Base-by-base conservation (phyloP, 176 grass and related monocot genomes). In the Tuctoria greenei region DNA sequence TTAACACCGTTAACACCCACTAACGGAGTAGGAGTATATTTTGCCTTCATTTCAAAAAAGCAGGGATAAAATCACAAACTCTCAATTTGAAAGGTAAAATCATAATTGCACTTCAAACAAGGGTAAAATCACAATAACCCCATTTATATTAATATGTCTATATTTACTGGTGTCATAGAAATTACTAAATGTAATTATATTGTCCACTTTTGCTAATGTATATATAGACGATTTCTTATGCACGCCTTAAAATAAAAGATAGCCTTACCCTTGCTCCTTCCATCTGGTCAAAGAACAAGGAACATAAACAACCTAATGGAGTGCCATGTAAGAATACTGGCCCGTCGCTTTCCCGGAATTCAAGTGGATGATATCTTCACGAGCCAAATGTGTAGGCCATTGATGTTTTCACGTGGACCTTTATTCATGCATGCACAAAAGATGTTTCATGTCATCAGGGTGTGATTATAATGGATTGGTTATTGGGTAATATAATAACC, bases 401-500 rank as follows among this genome's bases (percentile, higher is more conserved):
- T 49, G 41, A 18, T 18, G 23, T 12, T 42, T 76, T 41, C 64
- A 10, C 56, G 42, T 83, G 18, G 16, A 28, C 26, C 31, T 51
- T 28, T 16, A n/a, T 61, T 34, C 45, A 75, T 64, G 39, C 18
- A 73, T 50, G 42, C 40, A 60, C n/a, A 35, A 18, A 64, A 21
- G 23, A 23, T 58, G 47, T 66, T 77, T 73, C 25, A 54, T 61
- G 64, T 63, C 45, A 64, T 45, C 27, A 61, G 47, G 47, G 17
- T 51, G 47, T 20, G 47, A 20, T 16, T 74, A 18, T 76, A 8
- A 60, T 12, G 18, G 18, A 61, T n/a, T 25, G 54, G 71, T 76
- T 75, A 56, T 77, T n/a, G 37, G 54, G 71, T 76, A 69, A 56
- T 77, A 43, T 86, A 54, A 67, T 44, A 42, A 75, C 44, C 42